Evolutionary conservation across 2,329 filamentous ascomycete species (phyloP), one percentile per base, ranked within the genome.

Genomic region (Ophiostoma ips): DNA sequence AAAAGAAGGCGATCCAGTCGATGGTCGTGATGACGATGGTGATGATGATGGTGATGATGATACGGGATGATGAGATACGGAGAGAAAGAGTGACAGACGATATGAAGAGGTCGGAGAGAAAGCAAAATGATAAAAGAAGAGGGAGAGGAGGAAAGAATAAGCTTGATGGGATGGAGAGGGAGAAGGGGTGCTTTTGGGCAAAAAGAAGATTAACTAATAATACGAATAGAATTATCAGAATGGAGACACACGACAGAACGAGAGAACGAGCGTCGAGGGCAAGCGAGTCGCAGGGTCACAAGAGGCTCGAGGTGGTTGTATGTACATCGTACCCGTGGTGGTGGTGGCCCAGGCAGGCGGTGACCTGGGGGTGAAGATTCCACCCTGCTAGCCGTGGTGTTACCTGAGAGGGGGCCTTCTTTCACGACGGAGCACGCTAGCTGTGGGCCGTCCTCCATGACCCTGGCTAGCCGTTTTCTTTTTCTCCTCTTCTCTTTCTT

Each of bases 231-330:
- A 38, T 28, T 40, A 33, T 11, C 37, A 44, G 12, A 37, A 28
- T 21, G 35, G 34, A 30, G 13, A 28, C 15, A 41, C 10, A 28
- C 19, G 21, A 41, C 24, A 13, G 28, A 21, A 19, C 12, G 19
- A 24, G 19, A 6, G n/a, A 37, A 15, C 5, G 16, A 41, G 5
- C 24, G 24, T 28, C 24, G n/a, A 43, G 30, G 40, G 30, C 9
- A 50, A 52, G 53, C 50, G 54, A 51, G 48, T 53, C 55, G 55
- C 51, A 50, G 55, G 52, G 53, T 46, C 13, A 12, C 18, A 28
- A 34, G 31, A 15, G 31, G 9, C 10, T 34, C 31, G 9, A 43
- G 24, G 40, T n/a, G n/a, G n/a, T n/a, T n/a, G n/a, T n/a, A 15
- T 30, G 16, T 15, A 24, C 21, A 8, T 43, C 15, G 24, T 28